Base-by-base conservation (phyloP, 164 flowering plant species). In the Protea cynaroides region DNA sequence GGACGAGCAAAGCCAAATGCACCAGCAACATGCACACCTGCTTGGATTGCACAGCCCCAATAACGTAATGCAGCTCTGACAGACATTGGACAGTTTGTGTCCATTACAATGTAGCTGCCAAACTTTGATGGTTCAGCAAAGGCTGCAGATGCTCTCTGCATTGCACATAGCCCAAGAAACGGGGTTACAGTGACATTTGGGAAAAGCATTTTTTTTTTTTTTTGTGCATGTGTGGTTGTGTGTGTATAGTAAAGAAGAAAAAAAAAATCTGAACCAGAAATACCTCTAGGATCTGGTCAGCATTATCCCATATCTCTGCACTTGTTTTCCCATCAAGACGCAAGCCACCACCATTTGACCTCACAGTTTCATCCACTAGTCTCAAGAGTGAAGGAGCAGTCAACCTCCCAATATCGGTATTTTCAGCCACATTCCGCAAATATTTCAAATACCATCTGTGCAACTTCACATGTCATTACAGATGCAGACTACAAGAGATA, bases 21-120 rank as follows among this genome's bases (percentile, higher is more conserved):
- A 69, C 97, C 96, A 69, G 88, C 89, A 65, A 89, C 72, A 21
- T 74, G 83, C 68, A 85, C 80, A 58, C 95, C 96, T 70, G 97
- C 87, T 84, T 93, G 98, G 65, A 90, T 82, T 61, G 89, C 79
- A 77, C 90, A 87, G 25, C 96, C 97, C 97, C 97, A 93, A 63
- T 79, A 85, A 11, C 91, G 92, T 60, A 90, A 68, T 46, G 96
- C 96, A 68, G 87, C 67, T 53, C 70, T 73, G 52, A 49, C 52
- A 15, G 52, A 49, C 17, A 15, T 21, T 36, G 72, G 72, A 74
- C 65, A 81, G 49, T 18, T 49, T 49, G 52, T 15, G 52, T 49
- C 19, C 52, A 49, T 49, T 15, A 18, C 19, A 18, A 49, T 15
- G 52, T 15, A 90, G 82, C 94, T 87, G 25, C 88, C 75, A 66